A percentile compares a stretch with the other conserved stretches of the same genome.
phyloP scores from a whole-genome alignment of 2,329 filamentous ascomycete genomes.

The Fusarium dimerum region DNA sequence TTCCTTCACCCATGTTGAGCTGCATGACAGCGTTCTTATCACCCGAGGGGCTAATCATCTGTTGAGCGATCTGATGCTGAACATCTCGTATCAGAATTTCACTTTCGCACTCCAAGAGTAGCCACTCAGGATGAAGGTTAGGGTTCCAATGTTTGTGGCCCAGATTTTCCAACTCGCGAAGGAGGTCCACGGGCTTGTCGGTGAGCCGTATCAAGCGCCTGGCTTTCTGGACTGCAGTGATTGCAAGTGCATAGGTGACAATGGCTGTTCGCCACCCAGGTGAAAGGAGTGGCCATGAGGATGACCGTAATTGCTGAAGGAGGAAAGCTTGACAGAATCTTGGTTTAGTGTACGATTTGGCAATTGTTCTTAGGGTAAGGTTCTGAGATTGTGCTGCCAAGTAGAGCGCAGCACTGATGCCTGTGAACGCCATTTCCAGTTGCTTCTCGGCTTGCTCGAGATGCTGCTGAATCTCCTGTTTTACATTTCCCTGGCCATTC shows the following conservation, averaged over 20 bases:
- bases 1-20: slow-evolving; percentile 72
- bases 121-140: slow-evolving; percentile 53
- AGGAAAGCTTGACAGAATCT: slow-evolving; percentile 37
- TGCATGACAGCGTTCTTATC: slow-evolving; percentile 58
- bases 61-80: slow-evolving; percentile 57
- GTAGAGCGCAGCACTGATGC: neutral
- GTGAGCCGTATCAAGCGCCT: slow-evolving; percentile 37
- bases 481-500: neutral
- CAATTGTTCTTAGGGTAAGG: neutral
- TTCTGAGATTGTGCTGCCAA: neutral
- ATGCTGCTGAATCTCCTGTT: neutral
- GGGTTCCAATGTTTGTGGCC: slow-evolving; percentile 61
- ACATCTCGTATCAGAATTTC: slow-evolving; percentile 60
- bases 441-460: neutral
- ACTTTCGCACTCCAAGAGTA: slow-evolving; percentile 66
- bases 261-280: slow-evolving; percentile 38
- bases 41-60: slow-evolving; percentile 51
- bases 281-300: slow-evolving; percentile 30
- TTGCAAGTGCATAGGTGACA: slow-evolving; percentile 40
- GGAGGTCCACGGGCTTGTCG: slow-evolving; percentile 33
- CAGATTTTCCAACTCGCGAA: slow-evolving; percentile 46
- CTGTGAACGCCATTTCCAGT: neutral
- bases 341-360: slow-evolving; percentile 14
- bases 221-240: slow-evolving; percentile 44
- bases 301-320: slow-evolving; percentile 34